Base-by-base conservation (phyloP, 1,284 basidiomycete species). In the Sphaerobolus stellatus region DNA sequence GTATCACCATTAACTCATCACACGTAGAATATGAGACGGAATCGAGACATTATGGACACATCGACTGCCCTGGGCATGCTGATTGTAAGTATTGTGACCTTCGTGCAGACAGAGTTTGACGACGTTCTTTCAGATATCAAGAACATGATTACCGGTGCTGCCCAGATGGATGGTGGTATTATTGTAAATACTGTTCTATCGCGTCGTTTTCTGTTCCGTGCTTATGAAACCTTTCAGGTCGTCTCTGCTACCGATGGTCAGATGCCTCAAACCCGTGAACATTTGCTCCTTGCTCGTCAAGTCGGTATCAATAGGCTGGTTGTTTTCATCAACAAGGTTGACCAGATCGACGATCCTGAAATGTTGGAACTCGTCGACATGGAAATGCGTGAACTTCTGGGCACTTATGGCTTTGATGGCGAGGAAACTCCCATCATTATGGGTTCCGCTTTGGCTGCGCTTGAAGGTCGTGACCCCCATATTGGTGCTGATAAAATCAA, bases 131-230 rank as follows among this genome's bases (percentile, higher is more conserved):
- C 56, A 92, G 88, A 92, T 72, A 92, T 92, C 72, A 92, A 94
- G 73, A 98, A 98, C 84, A 99, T 99, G 96, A 99, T 99, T 69
- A 99, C 97, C 59, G 96, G 96, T 77, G 96, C 96, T 56, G 95
- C 97, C 48, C 97, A 99, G 72, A 98, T 99, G 90, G 96, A 98
- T 66, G 94, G 93, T 62, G 92, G 90, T 65, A 95, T 96, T 69
- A 95, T 96, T 65, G 93, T 66, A 47, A 50, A 62, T 56, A 20
- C 8, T 25, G 20, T 33, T 20, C 24, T 24, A 16, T 41, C 24
- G 11, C 36, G 33, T 36, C 33, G n/a, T n/a, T n/a, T 14, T 27
- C 9, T 30, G 8, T 56, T 31, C 8, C 51, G 30, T 25, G 29
- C 20, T 30, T 38, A 54, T 36, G 25, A 16, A n/a, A 14, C n/a